A percentile compares a stretch with the other conserved stretches of the same genome.
phyloP scores from a whole-genome alignment of 441 rosid species.

The Jatropha podagrica region DNA sequence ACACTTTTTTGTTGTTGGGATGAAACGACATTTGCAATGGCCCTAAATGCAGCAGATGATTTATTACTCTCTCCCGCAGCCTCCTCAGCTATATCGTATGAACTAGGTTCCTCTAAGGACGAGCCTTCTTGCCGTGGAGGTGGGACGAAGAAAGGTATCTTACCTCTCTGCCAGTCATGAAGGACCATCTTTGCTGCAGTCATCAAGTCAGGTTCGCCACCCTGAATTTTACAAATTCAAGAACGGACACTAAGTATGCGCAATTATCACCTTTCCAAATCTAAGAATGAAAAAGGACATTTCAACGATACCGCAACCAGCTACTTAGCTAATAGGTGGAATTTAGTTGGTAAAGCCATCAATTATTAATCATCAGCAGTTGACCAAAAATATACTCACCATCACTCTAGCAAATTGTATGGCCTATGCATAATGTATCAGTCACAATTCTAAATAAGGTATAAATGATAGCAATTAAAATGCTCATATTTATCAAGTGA shows the following conservation, averaged over 20 bases:
- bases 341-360: not conserved
- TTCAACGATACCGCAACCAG: not conserved
- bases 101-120: constrained; percentile 33
- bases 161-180: constrained; percentile 98
- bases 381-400: not conserved
- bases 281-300: not conserved
- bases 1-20: constrained; percentile 74
- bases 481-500: not conserved
- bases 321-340: not conserved
- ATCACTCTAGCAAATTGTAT: too few species aligned
- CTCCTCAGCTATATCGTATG: constrained; percentile 43
- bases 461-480: not conserved
- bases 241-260: not conserved
- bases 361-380: not conserved
- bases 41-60: constrained; percentile 69
- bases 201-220: constrained; percentile 84
- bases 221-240: constrained; percentile 40
- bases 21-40: constrained; percentile 72
- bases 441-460: not conserved
- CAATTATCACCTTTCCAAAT: not conserved
- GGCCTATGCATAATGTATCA: not conserved
- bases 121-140: constrained; percentile 53
- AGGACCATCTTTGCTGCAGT: constrained; percentile 96
- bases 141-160: constrained; percentile 82
- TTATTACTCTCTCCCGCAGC: constrained; percentile 45